Conservation (phyloP, 768 basidiomycete species). For the Asterophora lycoperdoides region DNA sequence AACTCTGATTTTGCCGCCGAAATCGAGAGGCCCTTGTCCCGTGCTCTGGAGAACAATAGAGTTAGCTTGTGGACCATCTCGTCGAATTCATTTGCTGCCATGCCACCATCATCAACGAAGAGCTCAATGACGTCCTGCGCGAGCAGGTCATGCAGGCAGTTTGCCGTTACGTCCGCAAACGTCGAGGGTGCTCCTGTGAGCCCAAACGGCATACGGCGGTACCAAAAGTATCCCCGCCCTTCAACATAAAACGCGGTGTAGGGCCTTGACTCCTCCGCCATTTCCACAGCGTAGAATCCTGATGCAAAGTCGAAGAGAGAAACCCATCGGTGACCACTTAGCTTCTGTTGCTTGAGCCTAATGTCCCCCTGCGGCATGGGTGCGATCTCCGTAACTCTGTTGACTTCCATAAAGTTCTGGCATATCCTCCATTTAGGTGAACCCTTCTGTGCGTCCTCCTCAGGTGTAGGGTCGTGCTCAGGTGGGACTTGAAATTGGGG, state of each 20-base stretch:
- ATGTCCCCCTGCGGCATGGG: no score
- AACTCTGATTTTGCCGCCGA: no score
- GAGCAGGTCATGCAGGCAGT: conserved; percentile 20
- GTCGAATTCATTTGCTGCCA: conserved; percentile 28
- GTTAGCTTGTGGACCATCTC: no score
- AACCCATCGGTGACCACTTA: conserved; percentile 30
- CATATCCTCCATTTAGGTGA: conserved; percentile 29
- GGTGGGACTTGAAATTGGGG: conserved; percentile 18
- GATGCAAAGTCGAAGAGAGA: conserved; percentile 33
- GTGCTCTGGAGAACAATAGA: no score
- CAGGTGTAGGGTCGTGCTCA: conserved; percentile 1
- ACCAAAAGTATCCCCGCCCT: conserved; percentile 32
- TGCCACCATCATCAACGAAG: conserved; percentile 38
- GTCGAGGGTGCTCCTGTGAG: conserved; percentile 33
- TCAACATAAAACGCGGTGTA: conserved; percentile 32
- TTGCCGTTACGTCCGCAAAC: conserved; percentile 29
- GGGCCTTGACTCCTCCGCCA: conserved; percentile 15
- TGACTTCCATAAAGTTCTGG: conserved; percentile 32
- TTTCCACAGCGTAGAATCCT: conserved; percentile 27
- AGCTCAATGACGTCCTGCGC: conserved; percentile 26
- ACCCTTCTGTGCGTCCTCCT: not conserved
- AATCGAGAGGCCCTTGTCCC: no score
- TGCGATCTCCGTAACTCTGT: conserved; percentile 21
- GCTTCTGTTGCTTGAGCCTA: conserved; percentile 27
- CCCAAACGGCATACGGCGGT: conserved; percentile 35